phyloP scores from a whole-genome alignment of 2,329 filamentous ascomycete genomes.

The Colletotrichum graminicola region DNA sequence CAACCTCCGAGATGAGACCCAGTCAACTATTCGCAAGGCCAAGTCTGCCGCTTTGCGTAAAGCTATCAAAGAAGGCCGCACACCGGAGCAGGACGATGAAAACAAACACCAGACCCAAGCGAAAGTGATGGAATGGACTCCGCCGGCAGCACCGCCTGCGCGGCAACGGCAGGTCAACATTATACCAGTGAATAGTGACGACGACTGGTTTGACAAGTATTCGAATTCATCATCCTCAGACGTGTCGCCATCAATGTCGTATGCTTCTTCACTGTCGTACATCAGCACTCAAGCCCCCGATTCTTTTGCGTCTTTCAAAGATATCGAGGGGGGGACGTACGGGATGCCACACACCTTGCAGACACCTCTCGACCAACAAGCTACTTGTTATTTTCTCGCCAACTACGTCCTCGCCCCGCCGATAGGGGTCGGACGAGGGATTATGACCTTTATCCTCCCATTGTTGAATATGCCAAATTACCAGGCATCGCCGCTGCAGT shows the following conservation, averaged over 20 bases:
- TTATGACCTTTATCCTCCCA: constrained; percentile 44
- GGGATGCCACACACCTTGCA: constrained; percentile 40
- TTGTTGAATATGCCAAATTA: constrained; percentile 42
- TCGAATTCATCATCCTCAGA: constrained; percentile 33
- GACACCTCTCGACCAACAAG: constrained; percentile 46
- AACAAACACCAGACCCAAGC: constrained; percentile 7
- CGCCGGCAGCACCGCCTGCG: constrained; percentile 24
- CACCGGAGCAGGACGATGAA: constrained; percentile 32
- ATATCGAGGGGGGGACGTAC: constrained; percentile 25
- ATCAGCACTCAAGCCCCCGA: constrained; percentile 35
- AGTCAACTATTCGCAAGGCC: constrained; percentile 43
- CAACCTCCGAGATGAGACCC: constrained; percentile 43
- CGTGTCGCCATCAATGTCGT: constrained; percentile 39
- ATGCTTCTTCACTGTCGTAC: constrained; percentile 35
- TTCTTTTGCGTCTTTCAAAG: constrained; percentile 34
- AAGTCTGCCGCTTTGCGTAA: constrained; percentile 41
- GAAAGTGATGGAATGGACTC: constrained; percentile 35
- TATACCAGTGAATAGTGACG: constrained; percentile 23
- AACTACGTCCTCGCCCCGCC: constrained; percentile 45
- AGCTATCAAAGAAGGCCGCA: constrained; percentile 37
- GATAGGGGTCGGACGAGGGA: constrained; percentile 39
- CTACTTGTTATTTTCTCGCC: constrained; percentile 45
- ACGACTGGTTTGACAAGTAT: constrained; percentile 37
- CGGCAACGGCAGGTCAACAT: constrained; percentile 33
- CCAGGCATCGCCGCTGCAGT: constrained; percentile 43